Conservation (phyloP, 257 asterid genomes). For the Solanum piurae region DNA sequence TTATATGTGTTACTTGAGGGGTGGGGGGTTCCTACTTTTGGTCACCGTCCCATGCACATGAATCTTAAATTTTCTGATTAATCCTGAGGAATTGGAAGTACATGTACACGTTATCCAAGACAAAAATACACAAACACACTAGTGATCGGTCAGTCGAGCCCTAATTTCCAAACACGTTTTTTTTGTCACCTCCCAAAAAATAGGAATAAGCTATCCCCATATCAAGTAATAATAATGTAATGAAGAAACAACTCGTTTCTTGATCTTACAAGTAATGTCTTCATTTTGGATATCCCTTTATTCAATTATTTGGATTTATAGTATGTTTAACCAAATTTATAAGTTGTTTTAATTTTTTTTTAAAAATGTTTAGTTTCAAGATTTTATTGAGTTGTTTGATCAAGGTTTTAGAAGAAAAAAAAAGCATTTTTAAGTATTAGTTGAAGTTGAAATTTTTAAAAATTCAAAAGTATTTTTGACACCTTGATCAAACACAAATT, state of each 20-base stretch:
- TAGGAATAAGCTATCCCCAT: not conserved
- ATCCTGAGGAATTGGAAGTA: not conserved
- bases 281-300: not conserved
- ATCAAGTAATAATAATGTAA: not conserved
- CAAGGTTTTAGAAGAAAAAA: not conserved
- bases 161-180: not conserved
- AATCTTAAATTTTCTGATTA: not conserved
- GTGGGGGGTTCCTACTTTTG: not conserved
- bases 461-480: not conserved
- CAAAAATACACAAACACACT: not conserved
- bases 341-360: not conserved
- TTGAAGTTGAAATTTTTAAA: not conserved
- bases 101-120: not conserved
- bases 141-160: not conserved
- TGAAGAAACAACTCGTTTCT: not conserved
- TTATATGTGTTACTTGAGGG: not conserved
- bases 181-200: not conserved
- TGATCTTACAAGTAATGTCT: not conserved
- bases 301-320: not conserved
- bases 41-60: not conserved
- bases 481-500: not conserved
- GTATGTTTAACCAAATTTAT: not conserved
- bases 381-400: not conserved
- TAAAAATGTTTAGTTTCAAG: not conserved
- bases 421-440: not conserved